A percentile compares a stretch with the other conserved stretches of the same genome.
Evolutionary conservation across 208 protist species (phyloP).

Genomic region (Leishmania turanica): DNA sequence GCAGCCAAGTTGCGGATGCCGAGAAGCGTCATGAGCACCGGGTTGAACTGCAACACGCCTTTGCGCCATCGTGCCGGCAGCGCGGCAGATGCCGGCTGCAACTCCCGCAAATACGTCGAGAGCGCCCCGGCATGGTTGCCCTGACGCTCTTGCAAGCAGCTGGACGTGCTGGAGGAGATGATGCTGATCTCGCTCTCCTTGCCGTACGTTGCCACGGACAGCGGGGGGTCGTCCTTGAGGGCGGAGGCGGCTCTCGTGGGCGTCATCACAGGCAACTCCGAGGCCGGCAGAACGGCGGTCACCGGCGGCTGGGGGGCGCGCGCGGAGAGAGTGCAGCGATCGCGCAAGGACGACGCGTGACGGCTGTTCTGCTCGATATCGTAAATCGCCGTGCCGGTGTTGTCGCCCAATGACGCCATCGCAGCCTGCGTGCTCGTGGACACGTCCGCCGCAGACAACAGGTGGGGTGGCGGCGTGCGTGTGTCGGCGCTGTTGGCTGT

Average conservation of each 20-base stretch:
- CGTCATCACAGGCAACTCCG: neutral
- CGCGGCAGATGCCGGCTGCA: constrained; percentile 57
- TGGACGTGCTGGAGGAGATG: constrained; percentile 22
- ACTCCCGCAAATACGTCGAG: constrained; percentile 26
- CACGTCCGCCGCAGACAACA: neutral
- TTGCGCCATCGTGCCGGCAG: constrained; percentile 55
- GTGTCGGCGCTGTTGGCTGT: neutral
- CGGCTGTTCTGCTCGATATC: neutral
- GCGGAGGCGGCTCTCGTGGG: constrained; percentile 3
- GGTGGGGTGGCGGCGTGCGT: neutral
- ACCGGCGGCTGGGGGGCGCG: neutral
- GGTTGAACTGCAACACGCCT: constrained; percentile 55
- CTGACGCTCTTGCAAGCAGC: constrained; percentile 25
- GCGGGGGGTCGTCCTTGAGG: neutral
- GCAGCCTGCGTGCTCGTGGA: neutral
- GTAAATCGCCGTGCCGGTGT: neutral
- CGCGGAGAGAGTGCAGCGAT: neutral
- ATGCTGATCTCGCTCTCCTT: constrained; percentile 33
- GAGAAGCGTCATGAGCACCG: constrained; percentile 68
- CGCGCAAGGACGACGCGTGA: neutral
- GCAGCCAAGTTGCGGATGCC: constrained; percentile 72
- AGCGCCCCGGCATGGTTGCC: constrained; percentile 1
- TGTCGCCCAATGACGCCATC: neutral
- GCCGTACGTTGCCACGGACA: neutral
- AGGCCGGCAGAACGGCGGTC: neutral